Percentiles rank a stretch among this genome's conserved stretches.
phyloP scores from a whole-genome alignment of 495 filamentous ascomycete genomes.

The Cladorrhinum samala region DNA sequence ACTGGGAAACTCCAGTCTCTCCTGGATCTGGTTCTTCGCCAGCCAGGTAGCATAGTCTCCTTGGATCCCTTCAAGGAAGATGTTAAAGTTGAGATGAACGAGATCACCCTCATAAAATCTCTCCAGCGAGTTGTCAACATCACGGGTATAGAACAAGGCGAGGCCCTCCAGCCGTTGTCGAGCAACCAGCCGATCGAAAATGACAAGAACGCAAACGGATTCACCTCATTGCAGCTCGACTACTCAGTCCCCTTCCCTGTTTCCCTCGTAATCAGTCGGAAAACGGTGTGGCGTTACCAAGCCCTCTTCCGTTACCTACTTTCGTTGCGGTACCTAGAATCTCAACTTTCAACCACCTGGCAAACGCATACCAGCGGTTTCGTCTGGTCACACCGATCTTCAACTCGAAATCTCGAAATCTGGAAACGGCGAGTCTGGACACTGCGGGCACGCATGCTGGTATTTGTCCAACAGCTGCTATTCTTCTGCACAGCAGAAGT shows the following conservation, averaged over 20 bases:
- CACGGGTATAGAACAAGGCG: conserved; percentile 85
- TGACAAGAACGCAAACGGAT: conserved; percentile 82
- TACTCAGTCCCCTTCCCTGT: conserved; percentile 95
- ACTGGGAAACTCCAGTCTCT: conserved; percentile 88
- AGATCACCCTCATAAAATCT: conserved; percentile 83
- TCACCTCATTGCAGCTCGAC: conserved; percentile 86
- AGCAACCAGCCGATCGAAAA: conserved; percentile 54
- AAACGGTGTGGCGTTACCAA: conserved; percentile 92
- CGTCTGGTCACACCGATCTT: conserved; percentile 78
- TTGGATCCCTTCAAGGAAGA: conserved; percentile 97
- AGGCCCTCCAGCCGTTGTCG: conserved; percentile 47
- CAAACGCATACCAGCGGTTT: conserved; percentile 76
- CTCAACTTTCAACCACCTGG: conserved; percentile 77
- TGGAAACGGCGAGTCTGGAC: conserved; percentile 95
- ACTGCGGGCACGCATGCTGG: conserved; percentile 84
- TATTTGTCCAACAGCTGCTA: conserved; percentile 91
- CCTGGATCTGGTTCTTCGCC: conserved; percentile 87
- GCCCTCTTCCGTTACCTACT: conserved; percentile 90
- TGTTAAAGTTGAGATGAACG: conserved; percentile 95
- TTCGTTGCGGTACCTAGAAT: conserved; percentile 81
- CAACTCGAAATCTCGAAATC: conserved; percentile 67
- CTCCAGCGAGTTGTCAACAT: conserved; percentile 95
- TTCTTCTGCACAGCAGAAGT: conserved; percentile 97
- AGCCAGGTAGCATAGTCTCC: conserved; percentile 89
- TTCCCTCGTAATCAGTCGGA: conserved; percentile 90